These are phyloP conservation scores for Euphorbia schlechtendalii DNA, from an alignment of 441 rosid genomes.

Conservation along the genomic window DNA sequence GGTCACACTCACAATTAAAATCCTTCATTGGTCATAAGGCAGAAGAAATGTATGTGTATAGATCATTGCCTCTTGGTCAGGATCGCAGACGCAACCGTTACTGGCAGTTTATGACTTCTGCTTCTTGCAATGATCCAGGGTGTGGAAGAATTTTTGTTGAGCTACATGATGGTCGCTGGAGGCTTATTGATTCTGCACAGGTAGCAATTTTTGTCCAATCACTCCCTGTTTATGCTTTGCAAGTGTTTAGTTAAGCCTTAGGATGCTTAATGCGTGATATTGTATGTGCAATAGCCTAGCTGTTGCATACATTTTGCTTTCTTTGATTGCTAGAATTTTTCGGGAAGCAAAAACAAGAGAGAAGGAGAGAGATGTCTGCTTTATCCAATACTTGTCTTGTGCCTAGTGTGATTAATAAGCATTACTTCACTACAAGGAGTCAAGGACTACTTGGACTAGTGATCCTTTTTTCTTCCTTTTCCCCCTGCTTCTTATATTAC, in stretches of 20 bases:
- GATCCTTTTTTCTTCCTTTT: not conserved
- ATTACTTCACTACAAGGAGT: not conserved
- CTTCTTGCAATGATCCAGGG: constrained; percentile 69
- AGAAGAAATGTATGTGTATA: constrained; percentile 61
- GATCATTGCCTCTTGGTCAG: constrained; percentile 85
- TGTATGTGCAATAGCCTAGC: constrained; percentile 8
- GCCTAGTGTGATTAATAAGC: constrained; percentile 6
- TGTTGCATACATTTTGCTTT: constrained; percentile 6
- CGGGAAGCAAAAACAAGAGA: constrained; percentile 10
- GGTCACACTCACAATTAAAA: constrained; percentile 61
- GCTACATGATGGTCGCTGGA: constrained; percentile 67
- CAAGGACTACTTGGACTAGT: no score
- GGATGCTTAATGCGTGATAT: not conserved
- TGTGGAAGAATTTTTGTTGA: constrained; percentile 81
- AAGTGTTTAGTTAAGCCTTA: not conserved
- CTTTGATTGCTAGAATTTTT: not conserved
- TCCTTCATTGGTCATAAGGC: constrained; percentile 74
- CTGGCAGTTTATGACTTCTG: constrained; percentile 71
- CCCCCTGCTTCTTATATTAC: no score
- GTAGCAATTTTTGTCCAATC: constrained; percentile 20
- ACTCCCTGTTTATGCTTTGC: not conserved
- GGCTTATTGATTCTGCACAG: constrained; percentile 71
- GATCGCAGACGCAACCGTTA: constrained; percentile 82
- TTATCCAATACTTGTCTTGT: not conserved
- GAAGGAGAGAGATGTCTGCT: constrained; percentile 15